Evolutionary conservation across 495 filamentous ascomycete genomes (phyloP), one percentile per base, ranked within the genome.

Genomic region (Evansstolkia leycettana): DNA sequence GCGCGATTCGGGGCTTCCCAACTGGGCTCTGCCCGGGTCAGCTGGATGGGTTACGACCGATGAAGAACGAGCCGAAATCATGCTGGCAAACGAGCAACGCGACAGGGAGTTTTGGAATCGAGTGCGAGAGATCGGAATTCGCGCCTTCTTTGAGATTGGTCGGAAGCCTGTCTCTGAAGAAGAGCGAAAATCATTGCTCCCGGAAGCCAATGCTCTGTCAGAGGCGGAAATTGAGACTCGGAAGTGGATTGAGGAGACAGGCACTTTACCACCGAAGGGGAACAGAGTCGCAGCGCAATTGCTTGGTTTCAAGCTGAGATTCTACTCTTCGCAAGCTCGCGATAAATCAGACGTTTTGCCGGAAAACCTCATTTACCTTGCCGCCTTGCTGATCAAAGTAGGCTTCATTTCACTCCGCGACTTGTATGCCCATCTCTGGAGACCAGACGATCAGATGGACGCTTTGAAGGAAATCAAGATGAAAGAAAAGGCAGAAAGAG

Each of bases 391-490:
- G 26, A 94, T 99, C 58, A 96, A 96, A 56, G 80, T 93, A 32
- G 92, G 92, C 15, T 96, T 99, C 54, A 86, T 99, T 39, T 94
- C 88, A n/a, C 65, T 99, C 2, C 73, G 75, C 26, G 90, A 96
- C 47, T 64, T 99, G 14, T 95, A 94, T 54, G 78, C 88, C 24
- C 92, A 96, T 49, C 76, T 96, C 3, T 88, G 84, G 70, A 83
- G 92, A 14, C 63, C 68, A 0, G 89, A 96, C 42, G 77, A 82
- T 13, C 67, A 72, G 2, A 96, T 96, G 89, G 68, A 79, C 29
- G 62, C 50, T 0, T 54, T 90, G 17, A 72, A 70, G 42, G 65
- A 70, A 16, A 66, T 75, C 39, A 77, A 78, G 42, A 64, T 75
- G 54, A 76, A 79, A 36, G 86, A 90, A 46, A 78, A 93, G 40